Percentiles rank a stretch among this genome's conserved stretches.
Evolutionary conservation across 73 alveolate genomes (phyloP).

Genomic region (Effrenium voratum): DNA sequence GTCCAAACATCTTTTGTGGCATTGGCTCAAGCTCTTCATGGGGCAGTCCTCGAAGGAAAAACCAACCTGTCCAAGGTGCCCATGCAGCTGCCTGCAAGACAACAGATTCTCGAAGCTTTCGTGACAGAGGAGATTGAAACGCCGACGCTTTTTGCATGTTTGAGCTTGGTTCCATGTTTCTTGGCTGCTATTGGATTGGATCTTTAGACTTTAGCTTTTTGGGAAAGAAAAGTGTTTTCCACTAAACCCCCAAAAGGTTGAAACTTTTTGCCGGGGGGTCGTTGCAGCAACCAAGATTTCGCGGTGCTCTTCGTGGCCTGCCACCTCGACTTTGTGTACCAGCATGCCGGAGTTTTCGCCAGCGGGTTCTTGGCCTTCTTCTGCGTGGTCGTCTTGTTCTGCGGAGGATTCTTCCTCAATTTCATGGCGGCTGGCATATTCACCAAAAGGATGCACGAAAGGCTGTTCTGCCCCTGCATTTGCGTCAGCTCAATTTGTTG

Average conservation of each 20-base stretch:
- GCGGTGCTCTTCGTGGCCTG: neutral
- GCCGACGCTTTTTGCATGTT: neutral
- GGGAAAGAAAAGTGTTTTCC: too few relatives aligned
- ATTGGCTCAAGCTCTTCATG: too few relatives aligned
- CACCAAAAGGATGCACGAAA: neutral
- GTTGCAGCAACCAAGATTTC: too few relatives aligned
- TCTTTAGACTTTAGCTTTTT: too few relatives aligned
- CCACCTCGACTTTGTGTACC: neutral
- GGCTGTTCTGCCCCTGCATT: neutral
- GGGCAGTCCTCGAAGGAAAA: too few relatives aligned
- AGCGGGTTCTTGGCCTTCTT: neutral
- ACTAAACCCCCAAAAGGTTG: too few relatives aligned
- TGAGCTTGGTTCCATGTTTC: constrained; percentile 29
- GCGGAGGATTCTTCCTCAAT: constrained; percentile 21
- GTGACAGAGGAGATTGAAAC: neutral
- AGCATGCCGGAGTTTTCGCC: neutral
- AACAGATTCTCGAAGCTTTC: neutral
- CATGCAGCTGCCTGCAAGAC: neutral
- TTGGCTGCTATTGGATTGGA: too few relatives aligned
- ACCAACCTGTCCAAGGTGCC: neutral
- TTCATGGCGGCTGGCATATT: neutral
- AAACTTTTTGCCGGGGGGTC: too few relatives aligned
- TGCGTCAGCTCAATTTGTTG: neutral
- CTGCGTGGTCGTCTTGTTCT: neutral
- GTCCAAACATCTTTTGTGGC: too few relatives aligned